Conservation (phyloP, 1,284 basidiomycete species). For the Cryptococcus floricola region DNA sequence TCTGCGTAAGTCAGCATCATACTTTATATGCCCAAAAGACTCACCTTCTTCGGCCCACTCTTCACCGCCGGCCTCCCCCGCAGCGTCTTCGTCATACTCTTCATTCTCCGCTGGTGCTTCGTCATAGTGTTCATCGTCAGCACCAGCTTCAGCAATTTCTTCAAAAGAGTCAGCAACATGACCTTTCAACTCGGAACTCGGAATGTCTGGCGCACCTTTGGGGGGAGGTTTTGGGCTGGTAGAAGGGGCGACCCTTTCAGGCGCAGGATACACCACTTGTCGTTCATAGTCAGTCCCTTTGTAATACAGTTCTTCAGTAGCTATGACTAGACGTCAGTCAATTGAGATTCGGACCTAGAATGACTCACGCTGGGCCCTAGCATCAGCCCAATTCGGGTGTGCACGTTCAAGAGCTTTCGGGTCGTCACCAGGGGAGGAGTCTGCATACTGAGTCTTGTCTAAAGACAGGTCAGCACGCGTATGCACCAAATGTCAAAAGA, state of each 20-base stretch:
- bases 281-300: background rate
- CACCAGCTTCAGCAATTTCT: background rate
- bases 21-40: background rate
- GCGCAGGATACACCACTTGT: background rate
- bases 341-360: too few relatives aligned
- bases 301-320: background rate
- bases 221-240: background rate
- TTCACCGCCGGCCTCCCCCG: background rate
- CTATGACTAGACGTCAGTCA: background rate
- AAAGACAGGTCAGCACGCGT: background rate
- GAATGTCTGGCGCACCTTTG: background rate
- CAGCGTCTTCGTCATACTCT: background rate
- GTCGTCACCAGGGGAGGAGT: background rate
- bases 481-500: background rate
- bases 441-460: constrained; percentile 12
- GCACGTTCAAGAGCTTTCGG: constrained; percentile 7
- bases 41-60: constrained; percentile 1
- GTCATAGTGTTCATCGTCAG: constrained; percentile 1
- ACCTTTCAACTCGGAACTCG: background rate
- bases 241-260: background rate
- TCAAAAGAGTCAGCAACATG: background rate
- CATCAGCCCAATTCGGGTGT: constrained; percentile 14
- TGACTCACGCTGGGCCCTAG: background rate
- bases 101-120: constrained; percentile 5
- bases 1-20: too few relatives aligned